Evolutionary conservation across 345 rosid genomes (phyloP).

Genomic region (Moricandia moricandioides): DNA sequence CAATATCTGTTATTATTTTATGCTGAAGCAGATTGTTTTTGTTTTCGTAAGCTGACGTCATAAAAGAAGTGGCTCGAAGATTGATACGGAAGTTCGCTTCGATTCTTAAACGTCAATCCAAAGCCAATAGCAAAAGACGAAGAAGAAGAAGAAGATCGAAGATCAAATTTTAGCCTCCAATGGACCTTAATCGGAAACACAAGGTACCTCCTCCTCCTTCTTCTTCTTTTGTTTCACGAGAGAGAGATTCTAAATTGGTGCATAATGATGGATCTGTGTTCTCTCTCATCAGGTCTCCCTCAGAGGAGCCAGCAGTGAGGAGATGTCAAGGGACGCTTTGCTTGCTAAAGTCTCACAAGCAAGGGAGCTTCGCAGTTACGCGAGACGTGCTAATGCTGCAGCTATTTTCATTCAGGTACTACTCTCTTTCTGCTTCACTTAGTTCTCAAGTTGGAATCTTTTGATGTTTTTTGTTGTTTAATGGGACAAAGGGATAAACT

Average conservation of each 20-base stretch:
- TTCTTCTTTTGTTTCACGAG: not conserved
- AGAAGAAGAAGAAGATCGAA: slow-evolving; percentile 15
- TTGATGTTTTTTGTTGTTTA: slow-evolving; percentile 2
- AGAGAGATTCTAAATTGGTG: slow-evolving; percentile 4
- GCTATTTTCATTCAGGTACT: slow-evolving; percentile 66
- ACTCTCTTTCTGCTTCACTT: not conserved
- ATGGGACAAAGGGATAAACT: not conserved
- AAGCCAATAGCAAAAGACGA: slow-evolving; percentile 4
- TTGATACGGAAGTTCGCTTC: not conserved
- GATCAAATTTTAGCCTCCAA: slow-evolving; percentile 22
- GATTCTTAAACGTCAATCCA: slow-evolving; percentile 18
- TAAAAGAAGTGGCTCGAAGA: slow-evolving; percentile 2
- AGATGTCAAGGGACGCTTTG: slow-evolving; percentile 88
- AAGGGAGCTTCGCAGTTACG: slow-evolving; percentile 75
- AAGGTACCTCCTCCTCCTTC: slow-evolving; percentile 44
- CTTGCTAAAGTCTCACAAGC: slow-evolving; percentile 80
- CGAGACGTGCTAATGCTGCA: slow-evolving; percentile 72
- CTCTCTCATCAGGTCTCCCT: slow-evolving; percentile 66
- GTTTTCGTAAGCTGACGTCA: slow-evolving; percentile 16
- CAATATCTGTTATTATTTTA: too few species aligned
- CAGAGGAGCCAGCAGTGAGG: slow-evolving; percentile 87
- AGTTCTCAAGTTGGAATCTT: not conserved
- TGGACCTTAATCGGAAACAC: slow-evolving; percentile 70
- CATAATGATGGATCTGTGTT: not conserved
- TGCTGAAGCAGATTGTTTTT: not conserved